Evolutionary conservation across 2,329 filamentous ascomycete species (phyloP).

Genomic region (Ambrosiella xylebori): DNA sequence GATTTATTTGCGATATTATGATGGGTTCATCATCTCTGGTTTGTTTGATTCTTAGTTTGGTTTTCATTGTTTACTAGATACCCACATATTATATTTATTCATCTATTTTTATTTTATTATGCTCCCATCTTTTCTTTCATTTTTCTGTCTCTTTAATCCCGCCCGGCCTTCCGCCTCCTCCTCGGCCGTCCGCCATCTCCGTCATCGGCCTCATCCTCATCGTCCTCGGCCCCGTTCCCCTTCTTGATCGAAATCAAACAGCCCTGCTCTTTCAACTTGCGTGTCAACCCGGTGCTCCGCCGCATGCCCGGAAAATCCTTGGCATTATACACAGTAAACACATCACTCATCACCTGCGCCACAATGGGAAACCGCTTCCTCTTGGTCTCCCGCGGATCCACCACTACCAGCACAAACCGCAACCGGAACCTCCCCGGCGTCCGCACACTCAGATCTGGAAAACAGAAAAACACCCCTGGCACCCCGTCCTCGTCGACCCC

Average conservation of each 20-base stretch:
- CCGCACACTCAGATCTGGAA: constrained; percentile 64
- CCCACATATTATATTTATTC: constrained; percentile 1
- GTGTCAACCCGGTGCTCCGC: constrained; percentile 56
- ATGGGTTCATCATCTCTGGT: background rate
- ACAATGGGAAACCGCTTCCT: constrained; percentile 30
- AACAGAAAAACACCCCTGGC: constrained; percentile 73
- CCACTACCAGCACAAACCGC: constrained; percentile 54
- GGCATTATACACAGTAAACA: constrained; percentile 67
- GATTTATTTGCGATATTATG: background rate
- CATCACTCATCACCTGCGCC: constrained; percentile 42
- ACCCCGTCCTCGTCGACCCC: constrained; percentile 55
- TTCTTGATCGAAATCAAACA: constrained; percentile 78
- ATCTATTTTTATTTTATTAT: background rate
- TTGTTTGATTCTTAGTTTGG: constrained; percentile 1
- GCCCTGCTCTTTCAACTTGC: constrained; percentile 59
- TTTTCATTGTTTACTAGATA: constrained; percentile 4
- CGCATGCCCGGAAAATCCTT: constrained; percentile 80
- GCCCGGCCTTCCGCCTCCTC: background rate
- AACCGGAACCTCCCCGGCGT: constrained; percentile 62
- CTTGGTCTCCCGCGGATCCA: constrained; percentile 41
- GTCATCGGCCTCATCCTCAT: constrained; percentile 25
- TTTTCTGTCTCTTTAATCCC: background rate
- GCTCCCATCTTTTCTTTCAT: background rate
- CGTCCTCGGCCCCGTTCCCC: constrained; percentile 48
- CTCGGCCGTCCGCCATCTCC: background rate